Evolutionary conservation across 2,329 filamentous ascomycete genomes (phyloP), one percentile per base, ranked within the genome.

Genomic region (Aspergillus texensis): DNA sequence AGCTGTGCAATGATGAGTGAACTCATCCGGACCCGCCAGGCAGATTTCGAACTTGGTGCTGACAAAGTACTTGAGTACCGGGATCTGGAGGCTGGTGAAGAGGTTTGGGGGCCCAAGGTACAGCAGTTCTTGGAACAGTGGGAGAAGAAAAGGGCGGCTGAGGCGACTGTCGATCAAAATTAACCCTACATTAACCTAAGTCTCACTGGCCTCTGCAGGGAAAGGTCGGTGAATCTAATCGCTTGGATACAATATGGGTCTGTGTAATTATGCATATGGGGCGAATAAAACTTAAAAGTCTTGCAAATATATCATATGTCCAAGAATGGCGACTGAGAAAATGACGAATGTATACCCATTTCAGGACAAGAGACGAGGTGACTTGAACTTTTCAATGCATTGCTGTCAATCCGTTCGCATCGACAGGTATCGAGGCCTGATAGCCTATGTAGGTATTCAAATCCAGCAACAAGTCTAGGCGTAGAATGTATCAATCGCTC

Each of bases 1-100:
- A 96, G 93, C 14, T 88, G 92, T 28, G 95, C 86, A 39, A 84
- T 95, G 68, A 98, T 99, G 94, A 88, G 91, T 26, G 89, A 91
- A 70, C 86, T 99, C 24, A 86, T 91, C 62, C 89, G 95, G 60
- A 91, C 88, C 4, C 87, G 91, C 58, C 95, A 99, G 79, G 91
- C 88, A 21, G 87, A 93, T 65, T 98, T 96, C 72, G 85, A 86
- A 62, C 81, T 97, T 0, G 88, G 87, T 1, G 83, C 86, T 39
- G 79, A 82, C 5, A 94, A 92, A 73, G 90, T 93, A 59, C 78
- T 97, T 24, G 91, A 95, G 70, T 96, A 91, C 74, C 82, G 87
- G 12, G 92, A 96, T 67, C 79, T 97, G 4, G 84, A 84, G 62
- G 86, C 89, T 68, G 93, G 91, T 1, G 92, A 96, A 76, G 85